Base-by-base conservation (phyloP, 306 rosid genomes). In the Corylus americana region DNA sequence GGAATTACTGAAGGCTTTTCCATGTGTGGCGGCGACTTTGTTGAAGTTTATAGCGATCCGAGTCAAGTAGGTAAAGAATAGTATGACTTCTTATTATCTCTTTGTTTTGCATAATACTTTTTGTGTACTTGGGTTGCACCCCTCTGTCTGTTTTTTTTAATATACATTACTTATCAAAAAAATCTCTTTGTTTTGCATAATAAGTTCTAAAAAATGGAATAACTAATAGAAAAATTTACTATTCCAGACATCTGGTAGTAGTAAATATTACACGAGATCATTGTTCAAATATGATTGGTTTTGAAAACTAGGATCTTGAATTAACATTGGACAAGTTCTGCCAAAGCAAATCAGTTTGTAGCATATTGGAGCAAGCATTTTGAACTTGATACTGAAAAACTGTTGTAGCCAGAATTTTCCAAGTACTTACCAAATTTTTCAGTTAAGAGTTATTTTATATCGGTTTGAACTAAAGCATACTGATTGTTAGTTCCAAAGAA, bases 1-100 rank as follows among this genome's bases (percentile, higher is more conserved):
- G 99, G 96, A 81, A 91, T 95, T 42, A 90, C 99, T 8, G 97
- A 93, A 86, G 99, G 99, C 44, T 95, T 95, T 89, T 95, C 99
- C 67, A 95, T 95, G 98, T 95, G 98, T 17, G 98, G 97, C 77
- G 99, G 99, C 55, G 99, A 95, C 89, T 95, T 95, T 71, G 88
- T 92, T 78, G 98, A 92, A 86, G 98, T 95, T 83, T 95, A 95
- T 82, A 80, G 88, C 50, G 96, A 93, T 81, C 84, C 94, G 66
- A 89, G 89, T 77, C 99, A 95, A 83, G 84, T 76, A 75, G 99
- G 98, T 91, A 90, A 67, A 69, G 44, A 77, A 55, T 70, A 75
- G 55, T 71, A 31, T 73, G 51, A 9, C 16, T 69, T 71, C 39
- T 53, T 18, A 45, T 31, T 14, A 25, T 48, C 71, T 62, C 37